Percentiles rank a stretch among this genome's conserved stretches.
phyloP scores from a whole-genome alignment of 768 basidiomycete genomes.

The Pisolithus marmoratus region DNA sequence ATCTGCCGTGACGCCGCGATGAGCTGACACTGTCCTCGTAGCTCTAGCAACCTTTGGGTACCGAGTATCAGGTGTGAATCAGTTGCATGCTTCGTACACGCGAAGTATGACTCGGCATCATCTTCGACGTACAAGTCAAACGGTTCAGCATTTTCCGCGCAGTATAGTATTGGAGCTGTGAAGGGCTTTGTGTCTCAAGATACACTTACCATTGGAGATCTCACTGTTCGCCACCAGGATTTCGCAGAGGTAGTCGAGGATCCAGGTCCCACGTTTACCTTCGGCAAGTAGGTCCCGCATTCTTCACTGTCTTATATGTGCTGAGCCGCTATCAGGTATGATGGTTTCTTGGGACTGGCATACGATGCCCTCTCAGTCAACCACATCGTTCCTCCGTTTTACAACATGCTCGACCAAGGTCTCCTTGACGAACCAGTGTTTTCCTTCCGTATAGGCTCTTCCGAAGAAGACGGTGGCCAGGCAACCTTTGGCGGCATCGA shows the following conservation, averaged over 20 bases:
- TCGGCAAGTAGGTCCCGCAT: conserved; percentile 66
- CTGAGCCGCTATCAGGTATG: conserved; percentile 53
- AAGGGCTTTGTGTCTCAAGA: conserved; percentile 94
- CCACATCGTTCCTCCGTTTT: conserved; percentile 89
- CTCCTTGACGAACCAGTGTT: conserved; percentile 86
- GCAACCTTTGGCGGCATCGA: conserved; percentile 92
- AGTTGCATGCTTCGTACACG: conserved; percentile 90
- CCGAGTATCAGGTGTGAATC: conserved; percentile 77
- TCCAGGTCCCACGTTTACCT: conserved; percentile 95
- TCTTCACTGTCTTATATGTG: not conserved
- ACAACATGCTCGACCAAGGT: conserved; percentile 79
- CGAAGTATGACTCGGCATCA: conserved; percentile 76
- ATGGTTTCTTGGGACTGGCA: conserved; percentile 90
- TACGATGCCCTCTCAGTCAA: conserved; percentile 97
- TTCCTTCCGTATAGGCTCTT: conserved; percentile 86
- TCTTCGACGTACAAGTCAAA: conserved; percentile 90
- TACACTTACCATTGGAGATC: conserved; percentile 71
- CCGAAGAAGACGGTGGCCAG: conserved; percentile 86
- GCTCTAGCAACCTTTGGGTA: conserved; percentile 93
- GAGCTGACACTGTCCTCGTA: conserved; percentile 23
- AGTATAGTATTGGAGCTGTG: conserved; percentile 95
- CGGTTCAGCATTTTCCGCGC: conserved; percentile 83
- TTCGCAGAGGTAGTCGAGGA: conserved; percentile 97
- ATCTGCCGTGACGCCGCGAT: not conserved
- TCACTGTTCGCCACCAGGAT: conserved; percentile 67